Percentiles rank a stretch among this genome's conserved stretches.
Conservation (phyloP, 2,329 filamentous ascomycete genomes). For the Chaetomium globosum region DNA sequence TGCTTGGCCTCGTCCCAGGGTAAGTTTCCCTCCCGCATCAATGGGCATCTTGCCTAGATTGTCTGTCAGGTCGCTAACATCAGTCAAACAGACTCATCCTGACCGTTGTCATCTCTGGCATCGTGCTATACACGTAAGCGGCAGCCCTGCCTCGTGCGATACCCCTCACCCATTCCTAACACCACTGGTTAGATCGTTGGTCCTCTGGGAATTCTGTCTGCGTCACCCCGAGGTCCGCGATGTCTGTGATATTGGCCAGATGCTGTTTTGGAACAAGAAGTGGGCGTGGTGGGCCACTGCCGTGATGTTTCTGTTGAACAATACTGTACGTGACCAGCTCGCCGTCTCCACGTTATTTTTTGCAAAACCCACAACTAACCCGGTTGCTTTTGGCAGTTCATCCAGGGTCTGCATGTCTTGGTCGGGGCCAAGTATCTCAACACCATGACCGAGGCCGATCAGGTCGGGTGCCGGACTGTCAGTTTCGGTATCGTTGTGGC, state of each 20-base stretch:
- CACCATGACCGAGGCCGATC: constrained; percentile 73
- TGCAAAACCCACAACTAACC: background rate
- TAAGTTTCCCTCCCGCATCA: background rate
- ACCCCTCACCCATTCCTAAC: background rate
- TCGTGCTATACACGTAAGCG: constrained; percentile 23
- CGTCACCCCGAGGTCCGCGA: constrained; percentile 89
- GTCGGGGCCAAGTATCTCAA: constrained; percentile 86
- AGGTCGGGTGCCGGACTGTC: constrained; percentile 72
- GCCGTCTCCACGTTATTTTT: background rate
- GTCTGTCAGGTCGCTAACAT: background rate
- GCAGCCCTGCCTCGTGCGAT: background rate
- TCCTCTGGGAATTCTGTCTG: constrained; percentile 81
- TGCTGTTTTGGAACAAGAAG: constrained; percentile 83
- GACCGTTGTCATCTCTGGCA: constrained; percentile 24
- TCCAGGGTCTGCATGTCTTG: constrained; percentile 80
- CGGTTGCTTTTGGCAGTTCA: constrained; percentile 55
- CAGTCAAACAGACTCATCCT: constrained; percentile 12
- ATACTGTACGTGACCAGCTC: constrained; percentile 55
- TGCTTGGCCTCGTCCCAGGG: constrained; percentile 77
- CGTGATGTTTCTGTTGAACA: constrained; percentile 90
- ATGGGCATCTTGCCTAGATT: background rate
- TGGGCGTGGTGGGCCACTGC: constrained; percentile 72
- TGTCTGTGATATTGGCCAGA: constrained; percentile 93
- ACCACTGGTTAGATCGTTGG: constrained; percentile 36
- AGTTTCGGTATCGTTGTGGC: constrained; percentile 70